Evolutionary conservation across 1,284 basidiomycete species (phyloP), one percentile per base, ranked within the genome.

Genomic region (Polyporus tsugae): DNA sequence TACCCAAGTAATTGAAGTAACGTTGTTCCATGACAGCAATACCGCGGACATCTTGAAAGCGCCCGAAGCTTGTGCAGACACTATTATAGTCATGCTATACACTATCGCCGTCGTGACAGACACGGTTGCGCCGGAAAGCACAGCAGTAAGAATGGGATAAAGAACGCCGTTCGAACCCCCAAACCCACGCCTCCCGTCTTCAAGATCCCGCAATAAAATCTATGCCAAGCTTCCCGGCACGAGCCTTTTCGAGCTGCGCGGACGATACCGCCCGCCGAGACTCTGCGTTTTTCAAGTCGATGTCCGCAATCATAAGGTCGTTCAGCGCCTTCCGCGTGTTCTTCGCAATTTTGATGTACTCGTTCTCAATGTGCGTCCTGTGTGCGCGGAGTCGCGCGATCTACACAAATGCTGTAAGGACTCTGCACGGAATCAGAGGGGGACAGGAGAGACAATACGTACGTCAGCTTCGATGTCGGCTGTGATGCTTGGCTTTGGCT

Each of bases 241-340:
- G 84, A 63, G 90, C 91, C 76, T 85, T 85, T 75, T 91, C 89
- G 70, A 89, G 76, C 72, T 90, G 89, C 70, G 76, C 75, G 66
- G 86, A 86, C 41, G 89, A 86, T 36, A 87, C 80, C 69, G 82
- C 83, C 63, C 89, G 83, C 64, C 89, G 84, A 64, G 80, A 81
- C 80, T 89, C 87, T 15, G 87, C 86, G 52, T 84, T 83, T 68
- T 83, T 83, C 66, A 91, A 76, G 69, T 93, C 91, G 44, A 91
- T 80, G 46, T 80, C 80, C 36, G 87, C 80, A 73, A 87, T 78
- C 36, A 91, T 88, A 5, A 90, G 79, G 74, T 93, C 91, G 64
- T 88, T 85, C 58, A 87, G 75, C 7, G 88, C 87, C 19, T 87
- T 83, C 25, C 84, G 83, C 5, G 82, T 79, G 4, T 78, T 82